These are phyloP conservation scores for Daldinia decipiens DNA, from an alignment of 495 filamentous ascomycete species.

Conservation along the genomic window DNA sequence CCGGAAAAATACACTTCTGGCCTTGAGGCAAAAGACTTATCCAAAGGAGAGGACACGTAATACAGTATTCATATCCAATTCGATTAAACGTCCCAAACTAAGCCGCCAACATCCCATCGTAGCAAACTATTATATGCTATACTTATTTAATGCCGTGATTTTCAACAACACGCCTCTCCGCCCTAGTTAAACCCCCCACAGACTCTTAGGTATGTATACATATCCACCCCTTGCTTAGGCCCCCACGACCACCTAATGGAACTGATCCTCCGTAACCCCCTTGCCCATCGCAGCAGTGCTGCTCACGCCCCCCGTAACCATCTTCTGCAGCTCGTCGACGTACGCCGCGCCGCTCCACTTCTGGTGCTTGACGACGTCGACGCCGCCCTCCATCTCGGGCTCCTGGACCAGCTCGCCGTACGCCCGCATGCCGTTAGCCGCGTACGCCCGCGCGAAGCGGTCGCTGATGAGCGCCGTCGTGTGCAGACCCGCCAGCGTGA, in stretches of 20 bases:
- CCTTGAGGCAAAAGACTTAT: too few relatives aligned
- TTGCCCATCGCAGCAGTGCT: constrained; percentile 95
- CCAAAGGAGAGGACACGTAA: too few relatives aligned
- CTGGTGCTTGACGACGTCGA: constrained; percentile 98
- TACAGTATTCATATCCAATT: too few relatives aligned
- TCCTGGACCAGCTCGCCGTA: constrained; percentile 98
- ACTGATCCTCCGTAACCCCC: constrained; percentile 98
- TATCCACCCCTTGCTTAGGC: too few relatives aligned
- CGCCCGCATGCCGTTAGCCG: constrained; percentile 87
- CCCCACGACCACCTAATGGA: constrained; percentile 56
- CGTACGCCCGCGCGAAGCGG: constrained; percentile 85
- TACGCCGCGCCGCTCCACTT: constrained; percentile 98
- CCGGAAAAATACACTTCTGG: too few relatives aligned
- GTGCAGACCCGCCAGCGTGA: constrained; percentile 97
- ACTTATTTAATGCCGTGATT: too few relatives aligned
- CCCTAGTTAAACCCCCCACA: too few relatives aligned
- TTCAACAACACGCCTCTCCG: too few relatives aligned
- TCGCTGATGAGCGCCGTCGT: constrained; percentile 91
- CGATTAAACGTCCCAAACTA: too few relatives aligned
- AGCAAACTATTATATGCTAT: too few relatives aligned
- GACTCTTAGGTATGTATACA: too few relatives aligned
- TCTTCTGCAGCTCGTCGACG: constrained; percentile 92
- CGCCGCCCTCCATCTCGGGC: constrained; percentile 88
- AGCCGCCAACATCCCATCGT: too few relatives aligned
- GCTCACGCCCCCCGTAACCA: constrained; percentile 94